These are phyloP conservation scores for Tolypocladium nubicola DNA, from an alignment of 2,329 filamentous ascomycete species.

Conservation along the genomic window DNA sequence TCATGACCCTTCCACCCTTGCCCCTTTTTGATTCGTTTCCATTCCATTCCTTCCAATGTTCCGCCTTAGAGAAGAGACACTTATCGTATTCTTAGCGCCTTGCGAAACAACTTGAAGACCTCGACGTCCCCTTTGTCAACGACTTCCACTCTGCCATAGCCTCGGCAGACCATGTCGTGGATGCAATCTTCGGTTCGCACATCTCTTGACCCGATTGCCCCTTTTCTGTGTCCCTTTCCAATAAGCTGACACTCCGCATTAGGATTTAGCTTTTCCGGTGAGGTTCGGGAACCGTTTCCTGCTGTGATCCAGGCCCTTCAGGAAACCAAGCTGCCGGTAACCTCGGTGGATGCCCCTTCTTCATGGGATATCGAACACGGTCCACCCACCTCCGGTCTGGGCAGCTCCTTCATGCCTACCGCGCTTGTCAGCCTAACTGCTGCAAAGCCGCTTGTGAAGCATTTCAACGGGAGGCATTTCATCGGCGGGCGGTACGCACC, in stretches of 20 bases:
- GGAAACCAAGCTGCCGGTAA: slow-evolving; percentile 62
- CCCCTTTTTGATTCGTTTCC: neutral
- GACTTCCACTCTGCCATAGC: slow-evolving; percentile 62
- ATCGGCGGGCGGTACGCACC: slow-evolving; percentile 64
- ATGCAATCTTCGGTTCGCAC: slow-evolving; percentile 76
- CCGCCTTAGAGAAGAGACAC: slow-evolving; percentile 6
- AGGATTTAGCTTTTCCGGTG: slow-evolving; percentile 88
- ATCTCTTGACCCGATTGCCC: neutral
- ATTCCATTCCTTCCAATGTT: neutral
- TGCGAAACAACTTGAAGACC: slow-evolving; percentile 71
- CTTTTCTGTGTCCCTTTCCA: neutral
- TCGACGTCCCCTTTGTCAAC: slow-evolving; percentile 72
- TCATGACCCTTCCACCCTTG: neutral
- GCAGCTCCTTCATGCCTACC: slow-evolving; percentile 69
- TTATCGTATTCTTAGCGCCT: slow-evolving; percentile 51
- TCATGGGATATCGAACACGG: slow-evolving; percentile 90
- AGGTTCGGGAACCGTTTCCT: slow-evolving; percentile 86
- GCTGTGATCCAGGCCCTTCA: slow-evolving; percentile 69
- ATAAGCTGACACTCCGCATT: neutral
- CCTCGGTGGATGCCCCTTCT: slow-evolving; percentile 85
- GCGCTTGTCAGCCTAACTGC: slow-evolving; percentile 83
- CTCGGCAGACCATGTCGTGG: slow-evolving; percentile 70
- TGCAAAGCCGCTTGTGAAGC: slow-evolving; percentile 78
- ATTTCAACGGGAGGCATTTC: slow-evolving; percentile 83
- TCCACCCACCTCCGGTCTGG: slow-evolving; percentile 66